A percentile compares a stretch with the other conserved stretches of the same genome.
Conservation (phyloP, 202 grass and related monocot species). For the Hordeum pubiflorum region DNA sequence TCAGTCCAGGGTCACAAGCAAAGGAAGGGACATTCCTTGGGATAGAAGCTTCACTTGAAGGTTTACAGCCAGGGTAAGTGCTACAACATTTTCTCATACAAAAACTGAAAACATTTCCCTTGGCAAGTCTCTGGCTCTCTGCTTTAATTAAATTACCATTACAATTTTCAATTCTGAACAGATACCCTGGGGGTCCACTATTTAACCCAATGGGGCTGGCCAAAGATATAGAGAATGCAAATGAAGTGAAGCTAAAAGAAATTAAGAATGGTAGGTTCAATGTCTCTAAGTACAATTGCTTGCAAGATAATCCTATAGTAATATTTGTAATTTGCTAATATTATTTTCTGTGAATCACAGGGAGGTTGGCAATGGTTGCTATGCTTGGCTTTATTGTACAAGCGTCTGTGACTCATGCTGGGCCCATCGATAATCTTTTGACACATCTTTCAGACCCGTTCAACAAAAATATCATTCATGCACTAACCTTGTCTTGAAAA, state of each 20-base stretch:
- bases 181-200: constrained; percentile 77
- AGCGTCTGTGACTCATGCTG: constrained; percentile 62
- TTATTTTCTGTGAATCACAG: constrained; percentile 33
- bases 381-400: constrained; percentile 88
- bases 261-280: constrained; percentile 75
- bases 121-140: not conserved
- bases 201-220: constrained; percentile 74
- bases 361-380: constrained; percentile 81
- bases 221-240: constrained; percentile 68
- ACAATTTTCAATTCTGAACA: constrained; percentile 20
- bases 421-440: constrained; percentile 79
- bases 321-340: not conserved
- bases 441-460: constrained; percentile 81
- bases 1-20: constrained; percentile 76
- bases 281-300: not conserved
- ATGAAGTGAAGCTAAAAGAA: constrained; percentile 80
- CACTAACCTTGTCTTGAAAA: constrained; percentile 30
- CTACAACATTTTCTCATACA: not conserved
- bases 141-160: not conserved
- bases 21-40: constrained; percentile 83
- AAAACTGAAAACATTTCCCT: not conserved
- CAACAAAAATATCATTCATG: constrained; percentile 63
- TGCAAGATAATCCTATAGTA: not conserved
- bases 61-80: constrained; percentile 66
- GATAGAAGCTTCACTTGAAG: constrained; percentile 68